Conservation (phyloP, 2,329 filamentous ascomycete genomes). For the Helicocarpus griseus region DNA sequence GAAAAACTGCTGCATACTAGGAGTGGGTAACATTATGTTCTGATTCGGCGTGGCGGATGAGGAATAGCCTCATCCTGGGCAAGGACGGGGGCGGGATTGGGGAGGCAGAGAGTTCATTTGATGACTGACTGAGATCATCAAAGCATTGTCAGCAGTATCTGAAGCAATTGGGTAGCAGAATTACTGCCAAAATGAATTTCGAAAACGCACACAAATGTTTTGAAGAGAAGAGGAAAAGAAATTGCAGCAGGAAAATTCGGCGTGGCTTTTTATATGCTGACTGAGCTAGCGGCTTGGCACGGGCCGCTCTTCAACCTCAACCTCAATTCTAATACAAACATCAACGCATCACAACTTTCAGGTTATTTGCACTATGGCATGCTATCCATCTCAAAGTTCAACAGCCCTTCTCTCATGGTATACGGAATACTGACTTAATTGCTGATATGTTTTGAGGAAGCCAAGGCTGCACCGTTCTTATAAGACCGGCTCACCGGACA, state of each 20-base stretch:
- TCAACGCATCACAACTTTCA: no score
- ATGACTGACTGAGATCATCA: background rate
- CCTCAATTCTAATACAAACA: background rate
- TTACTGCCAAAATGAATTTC: background rate
- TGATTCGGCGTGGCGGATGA: constrained; percentile 80
- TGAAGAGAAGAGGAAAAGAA: background rate
- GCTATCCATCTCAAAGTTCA: no score
- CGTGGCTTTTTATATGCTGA: background rate
- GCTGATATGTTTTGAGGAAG: no score
- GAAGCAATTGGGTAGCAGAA: background rate
- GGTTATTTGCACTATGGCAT: background rate
- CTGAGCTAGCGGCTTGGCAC: background rate
- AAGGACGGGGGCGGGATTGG: no score
- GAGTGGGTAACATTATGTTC: constrained; percentile 69
- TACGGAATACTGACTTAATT: no score
- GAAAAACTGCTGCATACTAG: constrained; percentile 13
- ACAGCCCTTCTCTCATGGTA: no score
- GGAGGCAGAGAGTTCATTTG: background rate
- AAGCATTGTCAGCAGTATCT: background rate
- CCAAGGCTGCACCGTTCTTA: no score
- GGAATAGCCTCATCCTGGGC: constrained; percentile 52
- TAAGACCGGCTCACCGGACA: no score
- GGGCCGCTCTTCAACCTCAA: background rate
- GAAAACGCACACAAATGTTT: background rate
- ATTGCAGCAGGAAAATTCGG: background rate